Evolutionary conservation across 2,329 filamentous ascomycete species (phyloP), one percentile per base, ranked within the genome.

Genomic region (Penicillium palitans): DNA sequence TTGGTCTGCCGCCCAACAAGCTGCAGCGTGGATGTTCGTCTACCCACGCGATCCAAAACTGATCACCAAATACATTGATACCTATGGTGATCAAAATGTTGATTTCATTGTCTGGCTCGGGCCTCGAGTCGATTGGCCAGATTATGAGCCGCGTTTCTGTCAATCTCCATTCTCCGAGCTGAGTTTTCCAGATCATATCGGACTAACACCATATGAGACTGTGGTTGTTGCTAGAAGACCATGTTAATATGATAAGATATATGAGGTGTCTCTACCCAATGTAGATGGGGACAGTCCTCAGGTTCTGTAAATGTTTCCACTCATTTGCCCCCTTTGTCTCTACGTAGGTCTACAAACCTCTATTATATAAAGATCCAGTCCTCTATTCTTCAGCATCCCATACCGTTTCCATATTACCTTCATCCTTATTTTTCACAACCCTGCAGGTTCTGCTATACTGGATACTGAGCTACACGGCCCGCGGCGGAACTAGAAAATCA

Each of bases 1-100:
- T 9, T 75, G 76, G 52, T 55, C 74, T 1, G 69, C 78, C 12
- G 80, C 80, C 3, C 60, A 68, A 6, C 61, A 76, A n/a, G 79
- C 80, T 9, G 58, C 63, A 1, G 72, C 71, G n/a, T 79, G 82
- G 77, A 69, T 84, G 59, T 84, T 84, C 68, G 78, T 83, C 27
- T 84, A 84, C 63, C 82, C 82, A 1, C 76, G 81, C 15, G 72
- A 79, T n/a, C 74, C 79, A 4, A 74, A 68, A 4, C 67, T 84
- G 12, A 61, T 84, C 13, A 61, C 60, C 2, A 73, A 72, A 55
- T 84, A 84, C 60, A 44, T 84, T 29, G 64, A 75, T 33, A 40
- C 19, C 2, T 66, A 67, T 53, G 62, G 59, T 0, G 39, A 47
- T 54, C n/a, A 47, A 24, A 31, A 44, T 10, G 57, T 67, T 17